Conservation (phyloP, 192 early-diverging fungal genomes). For the Lobosporangium transversale region DNA sequence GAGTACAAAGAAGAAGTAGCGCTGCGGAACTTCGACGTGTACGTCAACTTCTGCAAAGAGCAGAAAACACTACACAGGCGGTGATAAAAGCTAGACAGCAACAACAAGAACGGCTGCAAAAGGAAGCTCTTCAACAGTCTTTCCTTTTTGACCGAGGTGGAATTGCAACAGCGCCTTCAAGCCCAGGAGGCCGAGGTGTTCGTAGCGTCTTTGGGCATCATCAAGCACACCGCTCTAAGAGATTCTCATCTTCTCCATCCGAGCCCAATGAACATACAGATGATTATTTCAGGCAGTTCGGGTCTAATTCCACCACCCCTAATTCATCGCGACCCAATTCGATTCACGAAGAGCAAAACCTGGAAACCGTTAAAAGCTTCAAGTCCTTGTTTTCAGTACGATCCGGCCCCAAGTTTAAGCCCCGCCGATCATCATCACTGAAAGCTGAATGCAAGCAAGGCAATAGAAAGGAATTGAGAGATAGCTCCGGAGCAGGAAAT, state of each 20-base stretch:
- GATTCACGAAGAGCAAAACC: slow-evolving; percentile 31
- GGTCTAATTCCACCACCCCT: slow-evolving; percentile 3
- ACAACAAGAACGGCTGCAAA: slow-evolving; percentile 14
- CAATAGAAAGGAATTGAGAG: slow-evolving; percentile 10
- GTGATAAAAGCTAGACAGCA: slow-evolving; percentile 21
- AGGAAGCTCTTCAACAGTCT: slow-evolving; percentile 17
- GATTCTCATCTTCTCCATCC: not conserved
- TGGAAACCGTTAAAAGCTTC: slow-evolving; percentile 43
- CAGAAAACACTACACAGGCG: slow-evolving; percentile 44
- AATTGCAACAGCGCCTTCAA: slow-evolving; percentile 24
- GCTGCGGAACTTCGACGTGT: slow-evolving; percentile 38
- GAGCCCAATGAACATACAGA: not conserved
- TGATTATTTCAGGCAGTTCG: no score
- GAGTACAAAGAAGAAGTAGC: slow-evolving; percentile 21
- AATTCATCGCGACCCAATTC: slow-evolving; percentile 33
- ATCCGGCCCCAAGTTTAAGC: slow-evolving; percentile 17
- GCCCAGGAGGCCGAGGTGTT: slow-evolving; percentile 13
- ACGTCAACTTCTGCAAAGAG: slow-evolving; percentile 40
- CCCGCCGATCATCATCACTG: slow-evolving; percentile 18
- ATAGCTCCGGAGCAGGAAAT: not conserved
- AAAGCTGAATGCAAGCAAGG: slow-evolving; percentile 30
- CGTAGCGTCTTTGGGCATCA: slow-evolving; percentile 30
- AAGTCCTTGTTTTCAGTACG: slow-evolving; percentile 35
- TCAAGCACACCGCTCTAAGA: slow-evolving; percentile 12
- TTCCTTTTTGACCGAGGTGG: slow-evolving; percentile 24